Base-by-base conservation (phyloP, 2,329 filamentous ascomycete species). In the Torrubiella hemipterigena region DNA sequence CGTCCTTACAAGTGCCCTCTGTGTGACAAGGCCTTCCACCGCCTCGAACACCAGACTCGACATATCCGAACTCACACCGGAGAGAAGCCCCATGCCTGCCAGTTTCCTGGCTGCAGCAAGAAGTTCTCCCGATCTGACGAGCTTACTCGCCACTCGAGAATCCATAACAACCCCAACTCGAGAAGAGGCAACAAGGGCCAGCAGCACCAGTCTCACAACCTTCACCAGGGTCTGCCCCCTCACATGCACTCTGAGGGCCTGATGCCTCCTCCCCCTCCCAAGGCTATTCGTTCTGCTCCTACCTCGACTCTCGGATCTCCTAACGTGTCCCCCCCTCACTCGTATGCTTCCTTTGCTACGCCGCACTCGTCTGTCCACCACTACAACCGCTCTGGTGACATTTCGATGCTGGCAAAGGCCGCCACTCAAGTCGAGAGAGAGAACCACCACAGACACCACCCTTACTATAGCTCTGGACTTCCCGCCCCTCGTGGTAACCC, bases 141-240 rank as follows among this genome's bases (percentile, higher is more conserved):
- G 62, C 69, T 98, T 45, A 98, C 91, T 39, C 79, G 89, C 38
- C 89, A 98, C 62, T 95, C 89, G 54, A 76, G 89, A 55, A 98
- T 98, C 63, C 89, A 98, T 73, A 95, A 84, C 74, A 98, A 96
- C 62, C 89, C 91, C 36, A 96, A 96, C 68, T 95, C 87, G 35
- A 73, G 91, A 52, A 70, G 89, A 51, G 87, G 85, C 43, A 93
- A 93, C 68, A 94, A 94, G 67, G 75, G 57, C 17, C 65, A 69
- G 43, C 58, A 65, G 34, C 54, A 56, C 22, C 45, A 45, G 21
- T 52, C 56, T 40, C 51, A 52, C 35, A 51, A 54, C 42, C 49
- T 56, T 35, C 50, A 52, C 29, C 54, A 56, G 41, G 57, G 59
- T 33, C 36, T 54, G 26, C 47, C 51, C 31, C 59, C 61, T 32